Evolutionary conservation across 306 rosid genomes (phyloP), one percentile per base, ranked within the genome.

Genomic region (Cucurbita ficifolia): DNA sequence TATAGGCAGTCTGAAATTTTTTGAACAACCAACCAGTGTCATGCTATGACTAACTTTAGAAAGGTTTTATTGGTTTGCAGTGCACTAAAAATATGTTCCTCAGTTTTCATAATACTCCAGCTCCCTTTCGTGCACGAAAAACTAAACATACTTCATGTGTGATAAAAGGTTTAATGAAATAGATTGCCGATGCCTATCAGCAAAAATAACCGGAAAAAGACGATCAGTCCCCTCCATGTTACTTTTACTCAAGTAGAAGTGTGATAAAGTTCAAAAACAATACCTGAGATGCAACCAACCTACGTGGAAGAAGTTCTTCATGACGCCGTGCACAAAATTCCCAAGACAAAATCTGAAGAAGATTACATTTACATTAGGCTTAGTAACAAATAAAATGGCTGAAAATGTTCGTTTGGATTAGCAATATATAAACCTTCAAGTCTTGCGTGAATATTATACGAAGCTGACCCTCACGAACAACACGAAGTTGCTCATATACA

Each of bases 261-360:
- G 12, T 56, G n/a, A 51, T 43, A 54, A 73, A 11, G n/a, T 39
- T 63, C 50, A 79, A 18, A 81, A 43, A 4, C 54, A 73, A 78
- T 88, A 95, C 99, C 99, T 89, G 99, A 24, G 97, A 97, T 24
- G 96, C 91, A 84, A 95, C 96, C 84, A 87, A 75, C 82, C 92
- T 89, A 72, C 99, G 90, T 68, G 96, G 96, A 77, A 95, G 92
- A 84, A 95, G 99, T 79, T 91, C 97, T 89, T 95, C 99, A 75
- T 95, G 97, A 65, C 90, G 92, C 65, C 87, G 84, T 8, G 95
- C 99, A 83, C 99, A 95, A 72, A 95, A 95, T 73, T 91, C 97
- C 99, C 99, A 95, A 59, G 92, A 83, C 69, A 88, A 78, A 56
- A 95, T 95, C 99, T 95, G 81, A 43, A 73, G 40, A 81, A 7